Evolutionary conservation across 176 grass and related monocot species (phyloP).

Genomic region (Rhynchospora breviuscula): DNA sequence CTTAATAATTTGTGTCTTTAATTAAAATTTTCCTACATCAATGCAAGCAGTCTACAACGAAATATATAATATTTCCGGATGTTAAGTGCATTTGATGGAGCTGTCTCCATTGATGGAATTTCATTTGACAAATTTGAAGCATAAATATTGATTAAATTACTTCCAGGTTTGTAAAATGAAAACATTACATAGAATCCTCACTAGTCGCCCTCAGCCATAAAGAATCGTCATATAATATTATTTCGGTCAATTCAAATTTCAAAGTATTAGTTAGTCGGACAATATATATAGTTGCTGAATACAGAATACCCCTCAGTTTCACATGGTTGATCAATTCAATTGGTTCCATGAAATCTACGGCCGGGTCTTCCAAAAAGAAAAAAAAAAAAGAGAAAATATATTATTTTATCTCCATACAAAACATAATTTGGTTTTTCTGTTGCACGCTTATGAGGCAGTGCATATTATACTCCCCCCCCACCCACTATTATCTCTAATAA

Average conservation of each 20-base stretch:
- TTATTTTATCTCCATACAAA: background rate
- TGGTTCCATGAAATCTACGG: background rate
- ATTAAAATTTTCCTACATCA: no score
- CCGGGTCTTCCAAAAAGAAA: background rate
- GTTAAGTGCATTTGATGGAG: no score
- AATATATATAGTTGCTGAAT: background rate
- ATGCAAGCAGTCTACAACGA: no score
- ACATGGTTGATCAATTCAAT: background rate
- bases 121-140: background rate
- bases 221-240: background rate
- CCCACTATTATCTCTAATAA: background rate
- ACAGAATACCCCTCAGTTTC: background rate
- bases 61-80: no score
- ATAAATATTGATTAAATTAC: background rate
- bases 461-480: background rate
- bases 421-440: background rate
- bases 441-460: background rate
- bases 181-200: background rate
- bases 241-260: background rate
- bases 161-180: background rate
- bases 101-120: background rate
- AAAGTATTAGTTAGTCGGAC: background rate
- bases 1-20: no score
- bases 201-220: background rate
- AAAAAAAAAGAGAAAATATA: background rate